Percentiles rank a stretch among this genome's conserved stretches.
phyloP scores from a whole-genome alignment of 2,329 filamentous ascomycete species.

The Beauveria sp. region DNA sequence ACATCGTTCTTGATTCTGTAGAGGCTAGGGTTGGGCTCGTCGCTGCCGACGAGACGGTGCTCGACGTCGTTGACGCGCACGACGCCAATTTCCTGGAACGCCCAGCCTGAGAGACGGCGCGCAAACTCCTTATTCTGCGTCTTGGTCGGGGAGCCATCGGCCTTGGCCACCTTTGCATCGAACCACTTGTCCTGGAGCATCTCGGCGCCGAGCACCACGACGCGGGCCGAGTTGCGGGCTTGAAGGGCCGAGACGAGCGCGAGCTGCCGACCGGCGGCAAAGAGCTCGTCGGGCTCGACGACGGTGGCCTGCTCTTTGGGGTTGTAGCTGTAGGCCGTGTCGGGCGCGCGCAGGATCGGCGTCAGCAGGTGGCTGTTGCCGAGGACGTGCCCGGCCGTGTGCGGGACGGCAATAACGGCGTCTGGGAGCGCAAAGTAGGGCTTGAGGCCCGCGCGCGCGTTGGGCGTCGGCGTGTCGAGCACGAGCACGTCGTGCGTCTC shows the following conservation, averaged over 20 bases:
- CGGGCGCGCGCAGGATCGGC: constrained; percentile 73
- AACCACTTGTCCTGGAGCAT: constrained; percentile 88
- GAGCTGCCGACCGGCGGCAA: constrained; percentile 77
- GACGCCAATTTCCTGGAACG: constrained; percentile 90
- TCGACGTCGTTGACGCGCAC: constrained; percentile 75
- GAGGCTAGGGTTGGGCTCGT: constrained; percentile 71
- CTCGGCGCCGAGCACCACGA: constrained; percentile 79
- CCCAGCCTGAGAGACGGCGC: constrained; percentile 81
- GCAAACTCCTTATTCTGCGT: constrained; percentile 81
- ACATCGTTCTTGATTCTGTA: constrained; percentile 97
- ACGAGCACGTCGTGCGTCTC: constrained; percentile 87
- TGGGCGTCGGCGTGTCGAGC: constrained; percentile 56
- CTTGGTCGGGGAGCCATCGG: constrained; percentile 39
- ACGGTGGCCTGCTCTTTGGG: constrained; percentile 71
- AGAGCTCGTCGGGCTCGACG: constrained; percentile 66
- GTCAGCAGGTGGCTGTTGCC: constrained; percentile 70
- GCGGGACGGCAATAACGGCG: constrained; percentile 70
- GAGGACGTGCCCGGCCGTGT: constrained; percentile 71
- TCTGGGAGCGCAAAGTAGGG: constrained; percentile 59
- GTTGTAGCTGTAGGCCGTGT: constrained; percentile 89
- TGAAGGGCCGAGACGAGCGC: constrained; percentile 80
- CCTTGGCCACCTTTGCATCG: constrained; percentile 65
- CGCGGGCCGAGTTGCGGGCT: constrained; percentile 85
- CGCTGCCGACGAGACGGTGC: constrained; percentile 56
- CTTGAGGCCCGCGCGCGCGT: constrained; percentile 61